These are phyloP conservation scores for Exophiala mesophila DNA, from an alignment of 2,329 filamentous ascomycete species.

Conservation along the genomic window DNA sequence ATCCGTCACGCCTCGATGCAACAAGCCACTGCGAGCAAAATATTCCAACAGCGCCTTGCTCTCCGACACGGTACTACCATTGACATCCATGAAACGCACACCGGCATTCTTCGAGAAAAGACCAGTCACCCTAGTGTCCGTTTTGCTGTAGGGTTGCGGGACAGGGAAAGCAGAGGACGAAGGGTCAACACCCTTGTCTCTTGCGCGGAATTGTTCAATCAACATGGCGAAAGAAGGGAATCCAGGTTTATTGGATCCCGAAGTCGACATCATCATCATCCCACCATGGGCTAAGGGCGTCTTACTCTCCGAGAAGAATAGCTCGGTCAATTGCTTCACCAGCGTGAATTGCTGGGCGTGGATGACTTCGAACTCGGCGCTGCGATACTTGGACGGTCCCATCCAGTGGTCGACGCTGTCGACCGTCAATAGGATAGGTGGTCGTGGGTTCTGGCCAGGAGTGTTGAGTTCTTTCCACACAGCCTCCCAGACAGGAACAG, in stretches of 20 bases:
- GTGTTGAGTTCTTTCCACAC: conserved; percentile 73
- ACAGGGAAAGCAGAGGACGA: conserved; percentile 39
- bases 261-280: conserved; percentile 69
- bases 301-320: conserved; percentile 59
- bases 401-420: conserved; percentile 82
- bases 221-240: conserved; percentile 65
- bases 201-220: conserved; percentile 49
- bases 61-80: conserved; percentile 68
- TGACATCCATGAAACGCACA: conserved; percentile 50
- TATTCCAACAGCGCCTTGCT: conserved; percentile 82
- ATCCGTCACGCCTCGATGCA: conserved; percentile 67
- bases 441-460: conserved; percentile 45
- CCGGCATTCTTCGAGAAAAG: conserved; percentile 27
- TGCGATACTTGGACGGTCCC: conserved; percentile 69
- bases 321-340: conserved; percentile 67
- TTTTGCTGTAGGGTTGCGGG: conserved; percentile 49
- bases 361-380: conserved; percentile 64
- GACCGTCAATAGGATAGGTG: conserved; percentile 66
- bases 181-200: conserved; percentile 31
- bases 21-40: conserved; percentile 79
- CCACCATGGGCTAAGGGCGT: conserved; percentile 64
- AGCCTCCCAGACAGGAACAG: conserved; percentile 75
- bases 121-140: conserved; percentile 51
- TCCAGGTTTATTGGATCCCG: conserved; percentile 62
- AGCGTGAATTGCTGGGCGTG: conserved; percentile 82